Evolutionary conservation across 257 asterid genomes (phyloP).

Genomic region (Solanum ossicruentum): DNA sequence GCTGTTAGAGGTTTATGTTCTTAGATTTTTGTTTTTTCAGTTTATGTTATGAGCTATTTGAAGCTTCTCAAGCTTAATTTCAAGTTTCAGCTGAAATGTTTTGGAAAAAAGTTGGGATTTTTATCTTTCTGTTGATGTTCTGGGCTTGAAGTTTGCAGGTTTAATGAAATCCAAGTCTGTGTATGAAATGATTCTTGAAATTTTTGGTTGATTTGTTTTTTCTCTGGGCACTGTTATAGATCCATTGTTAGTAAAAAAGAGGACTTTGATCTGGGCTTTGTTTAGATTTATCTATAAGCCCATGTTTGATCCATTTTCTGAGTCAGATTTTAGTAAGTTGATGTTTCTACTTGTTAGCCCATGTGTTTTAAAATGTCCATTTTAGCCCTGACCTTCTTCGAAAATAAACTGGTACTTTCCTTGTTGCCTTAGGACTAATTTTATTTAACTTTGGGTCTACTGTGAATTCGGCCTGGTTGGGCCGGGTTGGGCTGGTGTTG

Average conservation of each 20-base stretch:
- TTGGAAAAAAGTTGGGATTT: neutral
- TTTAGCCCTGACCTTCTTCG: neutral
- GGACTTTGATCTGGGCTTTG: constrained; percentile 16
- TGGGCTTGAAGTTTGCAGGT: neutral
- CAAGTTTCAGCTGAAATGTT: neutral
- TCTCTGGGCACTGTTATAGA: neutral
- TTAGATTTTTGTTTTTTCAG: neutral
- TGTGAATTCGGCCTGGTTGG: neutral
- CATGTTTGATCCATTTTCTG: neutral
- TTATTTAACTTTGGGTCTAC: neutral
- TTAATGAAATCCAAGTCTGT: neutral
- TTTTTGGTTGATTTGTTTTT: neutral
- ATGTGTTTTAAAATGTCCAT: neutral
- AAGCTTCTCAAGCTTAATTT: neutral
- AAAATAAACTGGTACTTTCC: neutral
- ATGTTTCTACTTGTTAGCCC: neutral
- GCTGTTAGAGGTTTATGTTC: neutral
- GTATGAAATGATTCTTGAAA: neutral
- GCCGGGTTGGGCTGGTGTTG: neutral
- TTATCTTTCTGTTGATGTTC: neutral
- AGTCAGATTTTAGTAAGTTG: neutral
- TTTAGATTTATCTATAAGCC: constrained; percentile 3
- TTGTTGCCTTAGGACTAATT: neutral
- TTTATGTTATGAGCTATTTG: neutral
- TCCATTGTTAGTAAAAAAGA: neutral